Percentiles rank a stretch among this genome's conserved stretches.
Conservation (phyloP, 805 yeast species). For the Saccharomyces eubayanus region DNA sequence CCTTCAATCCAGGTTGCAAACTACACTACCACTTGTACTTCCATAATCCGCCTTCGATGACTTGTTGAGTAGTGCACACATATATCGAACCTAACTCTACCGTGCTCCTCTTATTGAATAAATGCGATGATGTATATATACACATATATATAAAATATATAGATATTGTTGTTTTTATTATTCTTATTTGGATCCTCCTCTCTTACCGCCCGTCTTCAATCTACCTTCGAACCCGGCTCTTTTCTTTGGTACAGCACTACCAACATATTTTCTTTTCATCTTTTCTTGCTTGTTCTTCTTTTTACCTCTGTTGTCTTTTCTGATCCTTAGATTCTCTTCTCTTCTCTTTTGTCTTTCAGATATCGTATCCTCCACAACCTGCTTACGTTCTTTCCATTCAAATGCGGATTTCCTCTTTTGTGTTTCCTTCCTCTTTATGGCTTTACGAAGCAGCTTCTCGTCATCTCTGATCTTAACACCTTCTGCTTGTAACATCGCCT, state of each 20-base stretch:
- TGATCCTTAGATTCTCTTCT: constrained; percentile 79
- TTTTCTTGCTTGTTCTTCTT: constrained; percentile 66
- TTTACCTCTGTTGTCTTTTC: constrained; percentile 79
- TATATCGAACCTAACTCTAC: neutral
- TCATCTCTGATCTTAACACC: constrained; percentile 86
- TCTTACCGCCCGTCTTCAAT: constrained; percentile 28
- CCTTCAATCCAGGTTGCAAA: constrained; percentile 29
- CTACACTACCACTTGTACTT: constrained; percentile 28
- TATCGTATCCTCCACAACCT: constrained; percentile 64
- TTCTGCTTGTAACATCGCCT: constrained; percentile 76
- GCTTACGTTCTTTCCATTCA: constrained; percentile 89
- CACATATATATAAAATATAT: constrained; percentile 2
- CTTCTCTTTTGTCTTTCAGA: constrained; percentile 76
- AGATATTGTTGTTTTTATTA: constrained; percentile 2
- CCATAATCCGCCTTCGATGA: constrained; percentile 1
- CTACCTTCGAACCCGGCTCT: constrained; percentile 93
- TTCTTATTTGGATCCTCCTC: neutral
- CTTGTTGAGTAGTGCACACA: neutral
- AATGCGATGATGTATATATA: neutral
- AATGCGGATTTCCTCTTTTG: constrained; percentile 76
- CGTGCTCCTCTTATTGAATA: neutral
- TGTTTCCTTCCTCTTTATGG: constrained; percentile 75
- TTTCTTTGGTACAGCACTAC: constrained; percentile 40
- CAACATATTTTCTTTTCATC: constrained; percentile 56
- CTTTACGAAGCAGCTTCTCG: constrained; percentile 77